Evolutionary conservation across 495 filamentous ascomycete species (phyloP), one percentile per base, ranked within the genome.

Genomic region (Penicillium egyptiacum): DNA sequence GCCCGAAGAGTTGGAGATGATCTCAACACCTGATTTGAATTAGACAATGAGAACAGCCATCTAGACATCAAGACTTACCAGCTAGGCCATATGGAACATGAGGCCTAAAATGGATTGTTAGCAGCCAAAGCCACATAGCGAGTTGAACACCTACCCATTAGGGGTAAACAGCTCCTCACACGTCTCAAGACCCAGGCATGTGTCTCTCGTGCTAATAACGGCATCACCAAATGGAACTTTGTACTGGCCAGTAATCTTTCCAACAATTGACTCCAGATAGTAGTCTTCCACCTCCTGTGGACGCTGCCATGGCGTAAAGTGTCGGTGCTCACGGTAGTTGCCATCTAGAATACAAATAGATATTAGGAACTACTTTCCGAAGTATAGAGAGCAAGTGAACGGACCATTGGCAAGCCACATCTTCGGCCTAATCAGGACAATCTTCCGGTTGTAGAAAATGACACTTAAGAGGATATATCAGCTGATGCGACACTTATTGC

Each of bases 161-260:
- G 88, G 88, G 2, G 86, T 89, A 50, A 90, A 92, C 4, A 92
- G 74, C 67, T 93, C 89, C 67, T 92, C 89, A 58, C 89, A 92
- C 0, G 88, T 91, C 68, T 94, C 90, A 4, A 79, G 73, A 7
- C 83, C 90, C 17, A 95, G 62, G 59, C 79, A 83, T 0, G 88
- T 91, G 60, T 95, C 91, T 16, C 74, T 71, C 5, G 89, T 90
- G 23, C 74, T 81, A 42, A 96, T 83, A 9, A 93, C 81, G 5
- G 81, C 85, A 74, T 96, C 91, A 1, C 91, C 91, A 66, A 96
- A 82, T 2, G 83, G 77, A 3, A 91, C 86, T 48, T 82, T 81
- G 26, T 72, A 80, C 26, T 79, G 70, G 12, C 88, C 88, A 28
- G 82, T 82, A 16, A 90, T 64, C 11, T 84, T 77, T 22, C 79